phyloP scores from a whole-genome alignment of 2,329 filamentous ascomycete species.

The Metarhizium guizhouense region DNA sequence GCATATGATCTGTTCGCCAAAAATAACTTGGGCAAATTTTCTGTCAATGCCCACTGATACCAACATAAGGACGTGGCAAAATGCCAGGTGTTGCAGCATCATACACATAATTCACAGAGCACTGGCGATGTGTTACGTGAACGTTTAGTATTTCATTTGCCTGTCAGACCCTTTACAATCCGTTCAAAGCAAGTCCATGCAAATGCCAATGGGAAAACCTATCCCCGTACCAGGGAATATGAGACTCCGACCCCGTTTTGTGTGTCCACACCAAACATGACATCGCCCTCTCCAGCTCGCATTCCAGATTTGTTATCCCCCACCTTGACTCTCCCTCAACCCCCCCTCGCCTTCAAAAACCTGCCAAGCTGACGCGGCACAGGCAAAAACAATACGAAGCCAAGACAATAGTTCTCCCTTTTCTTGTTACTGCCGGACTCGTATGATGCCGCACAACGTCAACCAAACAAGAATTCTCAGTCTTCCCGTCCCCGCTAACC shows the following conservation, averaged over 20 bases:
- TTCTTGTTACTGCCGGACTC: not conserved
- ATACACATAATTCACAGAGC: not conserved
- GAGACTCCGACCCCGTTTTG: constrained; percentile 23
- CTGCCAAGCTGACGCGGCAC: not conserved
- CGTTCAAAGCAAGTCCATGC: constrained; percentile 41
- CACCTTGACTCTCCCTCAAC: not conserved
- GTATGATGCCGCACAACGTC: not conserved
- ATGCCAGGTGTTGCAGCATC: too few relatives aligned
- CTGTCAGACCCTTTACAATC: constrained; percentile 40
- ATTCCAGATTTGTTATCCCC: not conserved
- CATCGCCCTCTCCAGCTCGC: constrained; percentile 11
- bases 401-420: not conserved
- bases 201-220: constrained; percentile 37
- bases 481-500: not conserved
- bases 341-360: not conserved
- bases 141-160: constrained; percentile 41
- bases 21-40: too few relatives aligned
- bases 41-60: too few relatives aligned
- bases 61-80: too few relatives aligned
- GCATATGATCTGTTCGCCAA: too few relatives aligned
- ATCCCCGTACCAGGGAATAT: constrained; percentile 30
- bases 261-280: constrained; percentile 18
- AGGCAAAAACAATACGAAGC: not conserved
- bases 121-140: constrained; percentile 17
- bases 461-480: not conserved